These are phyloP conservation scores for Nevesoporus exiguus DNA, from an alignment of 768 basidiomycete genomes.

Conservation along the genomic window DNA sequence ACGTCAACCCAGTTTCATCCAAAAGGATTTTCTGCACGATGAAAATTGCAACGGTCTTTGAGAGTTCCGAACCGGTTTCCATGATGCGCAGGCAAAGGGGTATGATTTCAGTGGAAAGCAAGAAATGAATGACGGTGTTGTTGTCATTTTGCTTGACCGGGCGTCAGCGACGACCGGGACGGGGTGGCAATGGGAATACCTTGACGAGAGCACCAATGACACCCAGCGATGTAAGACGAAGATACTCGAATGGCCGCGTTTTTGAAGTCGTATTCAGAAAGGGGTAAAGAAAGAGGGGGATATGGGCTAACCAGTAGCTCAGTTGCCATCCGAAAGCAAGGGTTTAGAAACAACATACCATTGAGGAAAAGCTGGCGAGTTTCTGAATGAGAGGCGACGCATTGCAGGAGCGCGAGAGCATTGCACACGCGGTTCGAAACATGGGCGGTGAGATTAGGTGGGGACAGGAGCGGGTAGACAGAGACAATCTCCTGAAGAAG, in stretches of 20 bases:
- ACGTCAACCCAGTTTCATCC: constrained; percentile 95
- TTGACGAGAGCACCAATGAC: constrained; percentile 99
- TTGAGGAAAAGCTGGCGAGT: constrained; percentile 94
- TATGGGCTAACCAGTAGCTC: constrained; percentile 67
- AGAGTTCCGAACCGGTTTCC: constrained; percentile 98
- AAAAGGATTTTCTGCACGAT: constrained; percentile 98
- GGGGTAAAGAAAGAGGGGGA: constrained; percentile 92
- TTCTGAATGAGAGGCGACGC: constrained; percentile 96
- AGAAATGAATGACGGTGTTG: constrained; percentile 97
- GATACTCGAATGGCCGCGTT: constrained; percentile 99
- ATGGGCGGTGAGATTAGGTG: constrained; percentile 94
- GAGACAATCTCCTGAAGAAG: constrained; percentile 97
- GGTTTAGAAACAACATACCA: constrained; percentile 44
- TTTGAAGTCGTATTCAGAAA: constrained; percentile 99
- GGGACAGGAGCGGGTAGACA: constrained; percentile 93
- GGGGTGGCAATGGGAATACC: constrained; percentile 41
- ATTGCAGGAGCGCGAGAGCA: constrained; percentile 94
- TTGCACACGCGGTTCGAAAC: constrained; percentile 99
- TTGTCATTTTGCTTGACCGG: constrained; percentile 94
- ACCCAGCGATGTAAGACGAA: constrained; percentile 97
- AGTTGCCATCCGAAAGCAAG: not conserved
- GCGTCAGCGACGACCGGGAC: constrained; percentile 9
- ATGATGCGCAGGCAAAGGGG: constrained; percentile 98
- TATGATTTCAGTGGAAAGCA: constrained; percentile 98
- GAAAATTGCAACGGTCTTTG: constrained; percentile 99